These are phyloP conservation scores for Scedosporium boydii DNA, from an alignment of 2,329 filamentous ascomycete species.

Conservation along the genomic window DNA sequence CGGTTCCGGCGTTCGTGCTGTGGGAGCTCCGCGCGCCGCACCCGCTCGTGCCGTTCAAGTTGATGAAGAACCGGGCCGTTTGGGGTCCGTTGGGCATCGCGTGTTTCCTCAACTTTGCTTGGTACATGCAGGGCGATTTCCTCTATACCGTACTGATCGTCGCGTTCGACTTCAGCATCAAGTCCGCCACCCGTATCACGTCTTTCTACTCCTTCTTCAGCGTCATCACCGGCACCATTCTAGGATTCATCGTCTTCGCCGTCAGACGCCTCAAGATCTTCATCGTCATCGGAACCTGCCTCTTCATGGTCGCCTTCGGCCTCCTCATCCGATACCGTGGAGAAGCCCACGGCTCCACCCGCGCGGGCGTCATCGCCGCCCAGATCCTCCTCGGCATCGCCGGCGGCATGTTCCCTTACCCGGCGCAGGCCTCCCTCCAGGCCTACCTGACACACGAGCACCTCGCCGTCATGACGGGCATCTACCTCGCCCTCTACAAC, in stretches of 20 bases:
- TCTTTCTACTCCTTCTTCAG: constrained; percentile 50
- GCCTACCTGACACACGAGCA: constrained; percentile 35
- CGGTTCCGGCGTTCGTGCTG: constrained; percentile 40
- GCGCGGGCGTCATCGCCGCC: constrained; percentile 50
- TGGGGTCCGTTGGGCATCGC: constrained; percentile 55
- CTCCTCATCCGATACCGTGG: constrained; percentile 56
- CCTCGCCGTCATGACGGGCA: constrained; percentile 53
- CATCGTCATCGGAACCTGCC: constrained; percentile 47
- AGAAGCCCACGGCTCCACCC: constrained; percentile 27
- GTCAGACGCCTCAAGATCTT: constrained; percentile 54
- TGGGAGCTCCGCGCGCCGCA: constrained; percentile 38
- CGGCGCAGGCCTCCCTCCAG: constrained; percentile 35
- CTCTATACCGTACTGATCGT: constrained; percentile 54
- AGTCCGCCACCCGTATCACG: constrained; percentile 46
- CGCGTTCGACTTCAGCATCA: constrained; percentile 48
- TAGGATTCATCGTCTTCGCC: constrained; percentile 47
- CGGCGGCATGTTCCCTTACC: constrained; percentile 51
- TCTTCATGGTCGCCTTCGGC: constrained; percentile 58
- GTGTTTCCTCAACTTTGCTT: constrained; percentile 44
- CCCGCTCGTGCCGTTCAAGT: constrained; percentile 49
- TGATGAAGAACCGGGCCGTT: constrained; percentile 54
- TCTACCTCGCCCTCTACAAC: constrained; percentile 55
- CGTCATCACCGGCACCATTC: constrained; percentile 45
- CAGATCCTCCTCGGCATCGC: constrained; percentile 54
- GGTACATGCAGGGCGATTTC: constrained; percentile 55